These are phyloP conservation scores for Vigna nakashimae DNA, from an alignment of 306 rosid species.

Conservation along the genomic window DNA sequence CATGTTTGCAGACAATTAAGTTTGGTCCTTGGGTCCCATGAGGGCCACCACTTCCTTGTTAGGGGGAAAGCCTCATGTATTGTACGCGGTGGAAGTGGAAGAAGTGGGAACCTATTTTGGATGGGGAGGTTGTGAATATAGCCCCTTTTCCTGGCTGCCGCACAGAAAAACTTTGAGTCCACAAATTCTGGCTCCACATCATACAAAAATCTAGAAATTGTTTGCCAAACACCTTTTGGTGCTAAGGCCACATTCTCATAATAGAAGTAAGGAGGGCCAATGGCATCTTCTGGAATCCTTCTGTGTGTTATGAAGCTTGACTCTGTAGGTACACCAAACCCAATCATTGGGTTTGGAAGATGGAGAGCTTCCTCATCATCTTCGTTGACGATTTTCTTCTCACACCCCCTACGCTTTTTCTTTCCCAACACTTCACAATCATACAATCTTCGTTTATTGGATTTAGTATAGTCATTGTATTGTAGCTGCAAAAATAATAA, in stretches of 20 bases:
- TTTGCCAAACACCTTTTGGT: constrained; percentile 95
- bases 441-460: constrained; percentile 61
- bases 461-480: constrained; percentile 45
- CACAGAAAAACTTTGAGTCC: constrained; percentile 87
- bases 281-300: constrained; percentile 73
- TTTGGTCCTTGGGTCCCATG: constrained; percentile 81
- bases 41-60: constrained; percentile 95
- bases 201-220: constrained; percentile 78
- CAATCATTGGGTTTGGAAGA: constrained; percentile 89
- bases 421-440: constrained; percentile 64
- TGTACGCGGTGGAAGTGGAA: constrained; percentile 81
- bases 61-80: constrained; percentile 82
- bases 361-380: constrained; percentile 74
- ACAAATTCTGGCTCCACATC: constrained; percentile 93
- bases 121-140: constrained; percentile 94
- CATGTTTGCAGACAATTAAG: constrained; percentile 86
- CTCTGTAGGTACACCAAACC: constrained; percentile 87
- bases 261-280: constrained; percentile 90
- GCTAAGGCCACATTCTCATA: constrained; percentile 97
- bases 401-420: constrained; percentile 56
- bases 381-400: constrained; percentile 49
- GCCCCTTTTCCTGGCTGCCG: constrained; percentile 93
- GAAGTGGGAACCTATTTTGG: constrained; percentile 71
- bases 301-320: constrained; percentile 44
- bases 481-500: constrained; percentile 61